Evolutionary conservation across 139 green algal genomes (phyloP).

Genomic region (Chlorella sp.): DNA sequence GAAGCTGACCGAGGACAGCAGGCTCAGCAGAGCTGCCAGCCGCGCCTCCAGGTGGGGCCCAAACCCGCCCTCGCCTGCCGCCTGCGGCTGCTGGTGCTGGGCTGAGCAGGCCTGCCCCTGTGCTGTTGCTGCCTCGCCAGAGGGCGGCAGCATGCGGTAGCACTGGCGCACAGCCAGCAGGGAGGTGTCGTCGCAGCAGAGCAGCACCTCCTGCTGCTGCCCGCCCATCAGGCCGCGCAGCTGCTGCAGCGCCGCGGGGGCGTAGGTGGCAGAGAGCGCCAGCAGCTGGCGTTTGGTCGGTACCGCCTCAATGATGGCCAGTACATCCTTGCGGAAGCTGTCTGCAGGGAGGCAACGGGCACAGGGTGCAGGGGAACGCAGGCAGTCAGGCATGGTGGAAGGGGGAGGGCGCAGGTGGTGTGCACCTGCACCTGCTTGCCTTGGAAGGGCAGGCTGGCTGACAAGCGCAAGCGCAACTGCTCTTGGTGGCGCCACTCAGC

Average conservation of each 20-base stretch:
- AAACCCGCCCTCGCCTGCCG: neutral
- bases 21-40: conserved; percentile 42
- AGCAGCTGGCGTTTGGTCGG: conserved; percentile 60
- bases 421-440: no score
- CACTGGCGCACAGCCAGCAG: conserved; percentile 72
- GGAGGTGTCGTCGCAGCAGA: conserved; percentile 55
- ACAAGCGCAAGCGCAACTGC: no score
- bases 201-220: conserved; percentile 61
- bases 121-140: no score
- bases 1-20: conserved; percentile 57
- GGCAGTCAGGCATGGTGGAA: neutral
- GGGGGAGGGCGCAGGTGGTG: no score
- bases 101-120: neutral
- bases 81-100: conserved; percentile 15
- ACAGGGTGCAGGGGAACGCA: neutral
- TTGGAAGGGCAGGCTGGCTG: no score
- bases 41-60: conserved; percentile 41
- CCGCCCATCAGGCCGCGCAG: conserved; percentile 59
- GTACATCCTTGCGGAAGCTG: conserved; percentile 25
- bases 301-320: conserved; percentile 2
- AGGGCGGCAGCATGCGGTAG: conserved; percentile 42
- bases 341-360: conserved; percentile 3
- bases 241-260: conserved; percentile 49
- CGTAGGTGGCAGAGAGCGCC: conserved; percentile 82
- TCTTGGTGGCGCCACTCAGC: no score